Base-by-base conservation (phyloP, 2,329 filamentous ascomycete genomes). In the Aspergillus proliferans region DNA sequence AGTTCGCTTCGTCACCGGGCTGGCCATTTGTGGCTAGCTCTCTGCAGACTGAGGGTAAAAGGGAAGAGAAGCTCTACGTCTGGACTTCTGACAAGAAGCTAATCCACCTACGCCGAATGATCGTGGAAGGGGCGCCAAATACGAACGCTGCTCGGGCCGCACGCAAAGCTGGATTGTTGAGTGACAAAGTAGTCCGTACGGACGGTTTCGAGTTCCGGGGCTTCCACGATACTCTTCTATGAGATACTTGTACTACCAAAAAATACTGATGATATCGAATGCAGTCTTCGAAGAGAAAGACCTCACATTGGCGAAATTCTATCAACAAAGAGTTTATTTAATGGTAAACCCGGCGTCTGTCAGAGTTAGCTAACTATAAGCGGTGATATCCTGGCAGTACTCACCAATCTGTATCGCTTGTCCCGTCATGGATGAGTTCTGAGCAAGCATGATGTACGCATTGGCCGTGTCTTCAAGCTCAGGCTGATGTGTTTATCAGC, bases 361-460 rank as follows among this genome's bases (percentile, higher is more conserved):
- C 8, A 48, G 28, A 42, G 49, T 61, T 46, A 55, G 54, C 21
- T 40, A 18, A 8, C n/a, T 22, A 9, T 22, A 48, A 10, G 41
- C n/a, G 15, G 19, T 7, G 2, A 40, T 30, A 39, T 28, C 24
- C 4, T 2, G 24, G 30, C 42, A 40, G 26, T 43, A 54, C 67
- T 54, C 61, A 75, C 72, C 71, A 52, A 75, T 61, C 51, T 68
- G 65, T 46, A 75, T 59, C 21, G 69, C 57, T 51, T 74, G 71
- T 41, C 73, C 73, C 3, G 73, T 76, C 65, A 75, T 72, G 19
- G 72, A 74, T 10, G 65, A 58, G 49, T 75, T 75, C 51, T 74
- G 71, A 12, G 71, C 69, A 41, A 72, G 56, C 24, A 64, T 63
- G 26, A 70, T 50, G 48, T 66, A 74, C 46, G 67, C 58, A 45